These are phyloP conservation scores for Chalaropsis ovoidea DNA, from an alignment of 2,329 filamentous ascomycete genomes.

Conservation along the genomic window DNA sequence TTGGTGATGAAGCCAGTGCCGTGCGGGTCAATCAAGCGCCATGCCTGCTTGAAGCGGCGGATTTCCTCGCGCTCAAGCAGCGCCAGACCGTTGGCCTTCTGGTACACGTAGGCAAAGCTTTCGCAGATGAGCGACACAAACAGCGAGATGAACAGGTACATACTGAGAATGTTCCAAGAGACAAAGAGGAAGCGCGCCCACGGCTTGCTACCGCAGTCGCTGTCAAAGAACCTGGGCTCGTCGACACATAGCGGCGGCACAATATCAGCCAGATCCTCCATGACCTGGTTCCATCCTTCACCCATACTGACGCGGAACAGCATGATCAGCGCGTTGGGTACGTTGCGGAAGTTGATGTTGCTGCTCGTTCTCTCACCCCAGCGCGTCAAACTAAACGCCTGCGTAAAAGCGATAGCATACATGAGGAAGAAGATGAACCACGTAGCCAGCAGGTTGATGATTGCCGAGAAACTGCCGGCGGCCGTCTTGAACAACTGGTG, in stretches of 20 bases:
- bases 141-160: constrained; percentile 98
- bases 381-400: constrained; percentile 87
- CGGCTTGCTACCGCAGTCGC: constrained; percentile 81
- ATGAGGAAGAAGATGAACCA: constrained; percentile 97
- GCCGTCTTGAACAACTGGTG: constrained; percentile 99
- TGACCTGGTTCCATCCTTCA: constrained; percentile 92
- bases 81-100: constrained; percentile 84
- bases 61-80: constrained; percentile 89
- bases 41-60: constrained; percentile 93
- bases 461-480: constrained; percentile 80
- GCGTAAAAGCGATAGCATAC: constrained; percentile 90
- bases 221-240: constrained; percentile 61
- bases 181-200: constrained; percentile 91
- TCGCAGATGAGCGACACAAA: constrained; percentile 99
- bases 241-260: constrained; percentile 71
- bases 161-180: constrained; percentile 97
- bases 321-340: constrained; percentile 85
- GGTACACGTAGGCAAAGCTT: constrained; percentile 98
- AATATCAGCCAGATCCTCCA: constrained; percentile 87
- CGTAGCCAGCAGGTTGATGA: constrained; percentile 83
- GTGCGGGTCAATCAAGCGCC: constrained; percentile 87
- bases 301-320: constrained; percentile 88
- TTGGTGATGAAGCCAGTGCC: constrained; percentile 87
- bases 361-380: constrained; percentile 63
- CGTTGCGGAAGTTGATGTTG: constrained; percentile 85